A percentile compares a stretch with the other conserved stretches of the same genome.
Evolutionary conservation across 2,329 filamentous ascomycete genomes (phyloP).

Genomic region (Stachybotrys elegans): DNA sequence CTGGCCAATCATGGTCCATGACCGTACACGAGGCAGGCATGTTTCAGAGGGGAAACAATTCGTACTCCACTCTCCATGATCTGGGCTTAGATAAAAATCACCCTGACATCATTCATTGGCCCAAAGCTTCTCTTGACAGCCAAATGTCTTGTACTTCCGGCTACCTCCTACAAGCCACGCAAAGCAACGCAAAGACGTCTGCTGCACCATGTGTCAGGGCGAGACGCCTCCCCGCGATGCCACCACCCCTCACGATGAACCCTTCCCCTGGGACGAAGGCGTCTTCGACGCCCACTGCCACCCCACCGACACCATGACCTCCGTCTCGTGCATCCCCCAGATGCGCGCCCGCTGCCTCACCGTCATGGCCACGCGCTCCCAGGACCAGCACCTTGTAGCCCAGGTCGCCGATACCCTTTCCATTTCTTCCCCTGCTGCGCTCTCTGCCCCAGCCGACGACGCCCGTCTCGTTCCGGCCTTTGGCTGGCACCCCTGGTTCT

Average conservation of each 20-base stretch:
- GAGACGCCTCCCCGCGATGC: no score
- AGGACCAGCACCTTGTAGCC: constrained; percentile 71
- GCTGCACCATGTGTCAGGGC: no score
- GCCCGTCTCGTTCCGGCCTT: constrained; percentile 59
- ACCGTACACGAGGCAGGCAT: no score
- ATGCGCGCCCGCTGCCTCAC: constrained; percentile 66
- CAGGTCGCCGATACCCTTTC: constrained; percentile 54
- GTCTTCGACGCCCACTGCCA: constrained; percentile 80
- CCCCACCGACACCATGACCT: constrained; percentile 71
- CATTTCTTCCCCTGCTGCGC: constrained; percentile 21
- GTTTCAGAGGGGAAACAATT: no score
- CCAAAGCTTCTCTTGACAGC: no score
- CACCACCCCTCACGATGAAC: constrained; percentile 12
- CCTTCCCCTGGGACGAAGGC: constrained; percentile 65
- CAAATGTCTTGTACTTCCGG: no score
- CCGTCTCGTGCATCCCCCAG: constrained; percentile 47
- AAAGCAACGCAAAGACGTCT: no score
- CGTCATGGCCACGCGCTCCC: constrained; percentile 70
- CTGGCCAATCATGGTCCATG: no score
- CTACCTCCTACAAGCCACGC: no score
- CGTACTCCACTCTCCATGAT: no score
- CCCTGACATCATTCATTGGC: no score
- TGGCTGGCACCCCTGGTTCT: constrained; percentile 87
- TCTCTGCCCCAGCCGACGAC: constrained; percentile 4
- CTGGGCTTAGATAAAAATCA: no score